A percentile compares a stretch with the other conserved stretches of the same genome.
phyloP scores from a whole-genome alignment of 768 basidiomycete genomes.

The Omphalotus guepiniiformis region DNA sequence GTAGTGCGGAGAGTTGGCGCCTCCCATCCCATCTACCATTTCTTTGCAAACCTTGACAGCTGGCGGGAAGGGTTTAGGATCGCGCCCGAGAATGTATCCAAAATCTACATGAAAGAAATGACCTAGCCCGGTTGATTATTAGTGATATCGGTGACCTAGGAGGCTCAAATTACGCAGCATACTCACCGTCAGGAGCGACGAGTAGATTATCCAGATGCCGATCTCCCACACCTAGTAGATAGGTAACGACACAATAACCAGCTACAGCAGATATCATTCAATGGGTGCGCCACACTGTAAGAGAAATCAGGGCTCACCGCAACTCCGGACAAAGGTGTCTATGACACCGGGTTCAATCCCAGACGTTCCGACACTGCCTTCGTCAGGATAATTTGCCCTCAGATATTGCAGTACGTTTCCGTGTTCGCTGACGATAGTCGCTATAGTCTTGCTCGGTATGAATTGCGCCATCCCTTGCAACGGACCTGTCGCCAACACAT shows the following conservation, averaged over 20 bases:
- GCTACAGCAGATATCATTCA: constrained; percentile 45
- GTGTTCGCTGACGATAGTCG: constrained; percentile 90
- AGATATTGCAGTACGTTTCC: constrained; percentile 86
- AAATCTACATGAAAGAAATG: constrained; percentile 99
- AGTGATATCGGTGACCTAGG: constrained; percentile 93
- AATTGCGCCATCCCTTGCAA: constrained; percentile 96
- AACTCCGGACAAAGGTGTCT: constrained; percentile 95
- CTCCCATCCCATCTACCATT: constrained; percentile 99
- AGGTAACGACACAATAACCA: constrained; percentile 97
- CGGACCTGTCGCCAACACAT: constrained; percentile 88
- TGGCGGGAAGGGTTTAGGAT: constrained; percentile 96
- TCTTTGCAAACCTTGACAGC: constrained; percentile 99
- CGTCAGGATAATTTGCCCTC: constrained; percentile 83
- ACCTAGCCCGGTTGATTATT: constrained; percentile 32
- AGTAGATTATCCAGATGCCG: constrained; percentile 95
- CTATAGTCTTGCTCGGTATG: constrained; percentile 93
- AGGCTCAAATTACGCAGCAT: not conserved
- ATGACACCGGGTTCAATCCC: constrained; percentile 94
- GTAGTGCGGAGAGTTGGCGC: constrained; percentile 92
- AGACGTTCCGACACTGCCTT: constrained; percentile 90
- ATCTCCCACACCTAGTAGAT: constrained; percentile 94
- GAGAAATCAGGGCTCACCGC: constrained; percentile 58
- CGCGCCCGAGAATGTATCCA: constrained; percentile 95
- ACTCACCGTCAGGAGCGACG: constrained; percentile 81
- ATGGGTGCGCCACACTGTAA: constrained; percentile 8